phyloP scores from a whole-genome alignment of 164 flowering plant species.

The Buxus sempervirens region DNA sequence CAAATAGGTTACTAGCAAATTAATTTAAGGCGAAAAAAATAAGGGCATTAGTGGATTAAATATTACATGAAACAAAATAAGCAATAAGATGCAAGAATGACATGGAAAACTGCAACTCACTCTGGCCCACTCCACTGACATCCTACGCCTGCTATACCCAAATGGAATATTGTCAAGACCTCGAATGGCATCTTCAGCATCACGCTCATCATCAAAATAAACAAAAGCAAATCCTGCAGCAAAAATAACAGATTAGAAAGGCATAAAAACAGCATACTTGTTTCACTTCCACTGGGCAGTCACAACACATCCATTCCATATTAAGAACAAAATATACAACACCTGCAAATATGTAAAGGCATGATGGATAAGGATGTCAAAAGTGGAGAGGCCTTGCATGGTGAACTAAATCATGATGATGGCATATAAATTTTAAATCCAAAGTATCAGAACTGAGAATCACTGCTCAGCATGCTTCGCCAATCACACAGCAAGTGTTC shows the following conservation, averaged over 20 bases:
- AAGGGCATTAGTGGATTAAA: not conserved
- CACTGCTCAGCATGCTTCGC: conserved; percentile 74
- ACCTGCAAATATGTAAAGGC: conserved; percentile 75
- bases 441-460: conserved; percentile 48
- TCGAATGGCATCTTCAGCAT: conserved; percentile 89
- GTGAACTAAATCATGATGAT: conserved; percentile 61
- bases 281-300: conserved; percentile 9
- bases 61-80: not conserved
- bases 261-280: not conserved
- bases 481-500: conserved; percentile 61
- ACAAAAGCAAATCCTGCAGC: conserved; percentile 93
- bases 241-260: conserved; percentile 12
- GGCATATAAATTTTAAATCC: conserved; percentile 46
- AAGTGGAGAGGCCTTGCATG: conserved; percentile 60
- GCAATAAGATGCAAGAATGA: not conserved
- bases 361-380: conserved; percentile 62
- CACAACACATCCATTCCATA: conserved; percentile 33
- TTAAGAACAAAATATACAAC: conserved; percentile 50
- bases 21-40: no score
- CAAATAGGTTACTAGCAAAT: no score
- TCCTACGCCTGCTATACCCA: conserved; percentile 69
- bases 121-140: conserved; percentile 95
- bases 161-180: conserved; percentile 69
- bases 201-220: conserved; percentile 89
- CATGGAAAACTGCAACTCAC: conserved; percentile 24